A percentile compares a stretch with the other conserved stretches of the same genome.
Conservation (phyloP, 2,329 filamentous ascomycete genomes). For the Moelleriella libera region DNA sequence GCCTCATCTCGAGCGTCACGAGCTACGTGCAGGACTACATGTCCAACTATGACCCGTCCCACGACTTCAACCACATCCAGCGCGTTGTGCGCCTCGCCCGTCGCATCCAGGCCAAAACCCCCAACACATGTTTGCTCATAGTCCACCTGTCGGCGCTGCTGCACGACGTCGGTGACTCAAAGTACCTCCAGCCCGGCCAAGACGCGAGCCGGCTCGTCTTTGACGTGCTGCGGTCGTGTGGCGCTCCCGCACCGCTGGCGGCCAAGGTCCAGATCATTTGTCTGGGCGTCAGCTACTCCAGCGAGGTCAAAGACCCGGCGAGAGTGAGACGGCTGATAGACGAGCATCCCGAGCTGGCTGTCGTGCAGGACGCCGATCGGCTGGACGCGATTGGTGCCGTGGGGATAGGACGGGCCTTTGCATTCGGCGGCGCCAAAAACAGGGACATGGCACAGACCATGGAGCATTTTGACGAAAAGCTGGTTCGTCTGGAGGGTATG, state of each 20-base stretch:
- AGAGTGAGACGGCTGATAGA: conserved; percentile 47
- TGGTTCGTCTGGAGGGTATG: conserved; percentile 49
- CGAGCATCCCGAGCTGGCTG: conserved; percentile 45
- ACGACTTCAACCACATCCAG: conserved; percentile 75
- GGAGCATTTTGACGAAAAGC: conserved; percentile 64
- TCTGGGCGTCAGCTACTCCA: conserved; percentile 63
- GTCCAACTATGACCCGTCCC: conserved; percentile 67
- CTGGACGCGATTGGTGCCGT: conserved; percentile 85
- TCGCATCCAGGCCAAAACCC: conserved; percentile 42
- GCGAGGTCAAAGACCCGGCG: conserved; percentile 53
- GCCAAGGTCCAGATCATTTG: conserved; percentile 57
- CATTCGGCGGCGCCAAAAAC: conserved; percentile 52
- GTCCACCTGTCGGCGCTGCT: conserved; percentile 60
- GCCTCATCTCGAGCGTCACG: conserved; percentile 40
- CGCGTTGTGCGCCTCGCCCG: conserved; percentile 65
- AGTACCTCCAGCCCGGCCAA: conserved; percentile 51
- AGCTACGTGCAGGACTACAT: conserved; percentile 58
- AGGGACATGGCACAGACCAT: conserved; percentile 50
- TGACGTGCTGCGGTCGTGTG: conserved; percentile 38
- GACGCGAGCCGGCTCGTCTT: conserved; percentile 41
- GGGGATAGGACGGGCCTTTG: conserved; percentile 55
- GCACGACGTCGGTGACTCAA: conserved; percentile 83
- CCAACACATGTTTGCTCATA: conserved; percentile 23
- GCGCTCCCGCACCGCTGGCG: conserved; percentile 44
- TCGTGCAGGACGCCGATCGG: conserved; percentile 86